Evolutionary conservation across 2,329 filamentous ascomycete genomes (phyloP).

Genomic region (Nemania diffusa): DNA sequence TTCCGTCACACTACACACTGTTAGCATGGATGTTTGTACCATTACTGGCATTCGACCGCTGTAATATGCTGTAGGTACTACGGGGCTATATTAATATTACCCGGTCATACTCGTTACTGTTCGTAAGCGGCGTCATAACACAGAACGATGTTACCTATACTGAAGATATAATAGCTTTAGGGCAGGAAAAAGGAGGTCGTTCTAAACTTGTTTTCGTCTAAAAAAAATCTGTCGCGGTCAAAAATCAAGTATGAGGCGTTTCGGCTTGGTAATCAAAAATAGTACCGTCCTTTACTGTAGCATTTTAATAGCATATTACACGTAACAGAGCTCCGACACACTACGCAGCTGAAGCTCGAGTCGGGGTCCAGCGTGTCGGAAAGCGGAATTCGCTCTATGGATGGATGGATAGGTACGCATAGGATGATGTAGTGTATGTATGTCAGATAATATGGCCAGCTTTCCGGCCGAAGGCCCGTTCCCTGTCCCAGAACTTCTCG

Average conservation of each 20-base stretch:
- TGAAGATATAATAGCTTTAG: neutral
- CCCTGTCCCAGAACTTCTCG: neutral
- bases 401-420: too few relatives aligned
- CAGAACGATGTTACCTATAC: neutral
- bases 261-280: neutral
- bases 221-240: neutral
- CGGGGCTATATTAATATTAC: constrained; percentile 1
- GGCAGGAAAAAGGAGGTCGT: neutral
- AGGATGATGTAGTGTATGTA: neutral
- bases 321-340: neutral
- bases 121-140: neutral
- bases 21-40: neutral
- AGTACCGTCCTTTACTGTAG: neutral
- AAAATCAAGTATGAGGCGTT: neutral
- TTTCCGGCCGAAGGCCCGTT: neutral
- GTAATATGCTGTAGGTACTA: neutral
- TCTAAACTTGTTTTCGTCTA: neutral
- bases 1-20: neutral
- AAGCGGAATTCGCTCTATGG: neutral
- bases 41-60: neutral
- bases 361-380: neutral
- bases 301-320: neutral
- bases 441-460: neutral
- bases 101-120: neutral
- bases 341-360: neutral